These are phyloP conservation scores for Phytophthora nicotianae DNA, from an alignment of 352 stramenopile species.

Conservation along the genomic window DNA sequence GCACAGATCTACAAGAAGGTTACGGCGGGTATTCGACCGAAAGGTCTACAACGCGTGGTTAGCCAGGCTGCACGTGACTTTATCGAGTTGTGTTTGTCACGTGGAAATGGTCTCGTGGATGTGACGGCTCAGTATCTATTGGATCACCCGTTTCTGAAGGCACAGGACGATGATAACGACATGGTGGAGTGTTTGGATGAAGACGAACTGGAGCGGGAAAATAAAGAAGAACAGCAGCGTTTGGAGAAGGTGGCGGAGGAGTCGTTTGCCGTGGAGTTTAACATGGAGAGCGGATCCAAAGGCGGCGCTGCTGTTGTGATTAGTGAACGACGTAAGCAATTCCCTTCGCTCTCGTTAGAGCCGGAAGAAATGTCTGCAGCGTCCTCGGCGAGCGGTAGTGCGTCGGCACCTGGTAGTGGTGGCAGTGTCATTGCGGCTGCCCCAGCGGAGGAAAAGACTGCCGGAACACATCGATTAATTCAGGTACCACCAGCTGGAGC, in stretches of 20 bases:
- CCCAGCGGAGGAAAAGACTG: slow-evolving; percentile 56
- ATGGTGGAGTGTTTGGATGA: slow-evolving; percentile 79
- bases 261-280: slow-evolving; percentile 68
- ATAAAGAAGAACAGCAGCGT: slow-evolving; percentile 52
- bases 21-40: slow-evolving; percentile 80
- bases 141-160: slow-evolving; percentile 77
- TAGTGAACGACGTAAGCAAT: slow-evolving; percentile 55
- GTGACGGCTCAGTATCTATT: slow-evolving; percentile 84
- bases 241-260: slow-evolving; percentile 62
- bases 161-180: slow-evolving; percentile 77
- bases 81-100: slow-evolving; percentile 84
- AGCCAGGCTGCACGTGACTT: slow-evolving; percentile 80
- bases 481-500: slow-evolving; percentile 30
- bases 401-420: slow-evolving; percentile 20
- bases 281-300: slow-evolving; percentile 81
- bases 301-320: slow-evolving; percentile 26
- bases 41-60: slow-evolving; percentile 72
- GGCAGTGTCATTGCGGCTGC: slow-evolving; percentile 19
- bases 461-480: slow-evolving; percentile 48
- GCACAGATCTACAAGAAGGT: slow-evolving; percentile 94
- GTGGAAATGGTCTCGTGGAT: slow-evolving; percentile 80
- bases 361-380: slow-evolving; percentile 53
- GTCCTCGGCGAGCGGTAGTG: slow-evolving; percentile 27
- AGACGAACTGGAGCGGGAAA: slow-evolving; percentile 65
- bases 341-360: slow-evolving; percentile 60